A percentile compares a stretch with the other conserved stretches of the same genome.
Evolutionary conservation across 805 yeast species (phyloP).

Genomic region (Clavispora asparagi): DNA sequence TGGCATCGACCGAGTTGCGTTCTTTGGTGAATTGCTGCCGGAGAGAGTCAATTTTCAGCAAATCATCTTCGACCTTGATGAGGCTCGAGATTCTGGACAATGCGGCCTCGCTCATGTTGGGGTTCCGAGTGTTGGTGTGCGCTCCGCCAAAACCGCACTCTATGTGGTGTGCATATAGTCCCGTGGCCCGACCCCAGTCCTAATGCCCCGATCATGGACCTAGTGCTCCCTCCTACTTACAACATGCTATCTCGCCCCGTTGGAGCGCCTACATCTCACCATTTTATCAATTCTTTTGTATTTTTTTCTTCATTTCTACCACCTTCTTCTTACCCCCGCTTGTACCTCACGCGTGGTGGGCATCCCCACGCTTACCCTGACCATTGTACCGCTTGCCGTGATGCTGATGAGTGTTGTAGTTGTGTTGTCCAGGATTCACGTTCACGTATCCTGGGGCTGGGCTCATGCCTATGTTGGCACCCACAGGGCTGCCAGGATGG

Average conservation of each 20-base stretch:
- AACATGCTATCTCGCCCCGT: too few relatives aligned
- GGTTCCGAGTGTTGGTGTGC: not conserved
- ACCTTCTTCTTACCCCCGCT: not conserved
- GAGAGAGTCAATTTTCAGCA: conserved; percentile 47
- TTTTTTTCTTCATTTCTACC: not conserved
- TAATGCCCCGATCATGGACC: too few relatives aligned
- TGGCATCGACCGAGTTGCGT: conserved; percentile 69
- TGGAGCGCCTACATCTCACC: too few relatives aligned
- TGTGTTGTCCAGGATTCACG: conserved; percentile 3
- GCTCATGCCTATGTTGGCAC: conserved; percentile 21
- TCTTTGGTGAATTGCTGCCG: conserved; percentile 60
- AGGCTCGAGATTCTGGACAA: conserved; percentile 35
- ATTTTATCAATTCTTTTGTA: not conserved
- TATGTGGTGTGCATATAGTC: not conserved
- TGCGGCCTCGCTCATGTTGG: conserved; percentile 35
- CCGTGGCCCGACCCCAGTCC: too few relatives aligned
- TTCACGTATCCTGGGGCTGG: conserved; percentile 1
- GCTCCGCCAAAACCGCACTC: not conserved
- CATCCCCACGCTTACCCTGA: conserved; percentile 5
- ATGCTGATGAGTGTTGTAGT: conserved; percentile 5
- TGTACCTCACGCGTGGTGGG: not conserved
- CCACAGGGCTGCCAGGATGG: conserved; percentile 28
- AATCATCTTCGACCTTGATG: conserved; percentile 45
- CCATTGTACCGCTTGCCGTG: conserved; percentile 10
- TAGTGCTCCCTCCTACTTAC: too few relatives aligned